A percentile compares a stretch with the other conserved stretches of the same genome.
Evolutionary conservation across 2,329 filamentous ascomycete species (phyloP).

Genomic region (Xylariaceae sp.): DNA sequence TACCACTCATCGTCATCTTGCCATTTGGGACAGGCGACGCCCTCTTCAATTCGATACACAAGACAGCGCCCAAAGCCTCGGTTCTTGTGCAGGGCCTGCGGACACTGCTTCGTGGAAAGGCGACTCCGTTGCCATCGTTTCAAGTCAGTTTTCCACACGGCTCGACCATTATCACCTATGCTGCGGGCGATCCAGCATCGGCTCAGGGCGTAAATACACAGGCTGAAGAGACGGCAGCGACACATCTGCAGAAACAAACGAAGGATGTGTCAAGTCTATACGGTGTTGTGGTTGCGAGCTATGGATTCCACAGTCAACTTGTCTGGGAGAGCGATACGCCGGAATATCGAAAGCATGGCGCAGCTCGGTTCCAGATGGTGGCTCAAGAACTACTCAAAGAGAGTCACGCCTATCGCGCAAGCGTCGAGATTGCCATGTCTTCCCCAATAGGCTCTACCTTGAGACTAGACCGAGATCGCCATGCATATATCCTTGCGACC

Average conservation of each 20-base stretch:
- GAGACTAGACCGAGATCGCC: constrained; percentile 38
- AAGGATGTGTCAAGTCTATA: constrained; percentile 47
- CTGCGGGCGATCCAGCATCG: constrained; percentile 14
- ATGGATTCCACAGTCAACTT: constrained; percentile 84
- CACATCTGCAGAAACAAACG: constrained; percentile 28
- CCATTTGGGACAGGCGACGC: constrained; percentile 67
- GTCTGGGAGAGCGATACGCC: constrained; percentile 89
- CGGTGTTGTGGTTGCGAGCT: constrained; percentile 83
- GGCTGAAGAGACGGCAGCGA: not conserved
- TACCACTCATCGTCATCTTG: constrained; percentile 51
- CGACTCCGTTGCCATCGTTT: constrained; percentile 60
- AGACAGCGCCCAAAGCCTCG: constrained; percentile 43
- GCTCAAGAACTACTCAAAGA: constrained; percentile 68
- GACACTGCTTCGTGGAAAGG: constrained; percentile 57
- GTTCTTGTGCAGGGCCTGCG: constrained; percentile 50
- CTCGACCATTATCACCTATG: constrained; percentile 46
- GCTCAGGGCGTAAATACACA: not conserved
- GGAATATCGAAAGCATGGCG: constrained; percentile 74
- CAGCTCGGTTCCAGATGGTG: constrained; percentile 79
- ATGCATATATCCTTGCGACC: constrained; percentile 75
- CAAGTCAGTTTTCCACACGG: constrained; percentile 59
- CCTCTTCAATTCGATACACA: constrained; percentile 61
- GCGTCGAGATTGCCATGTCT: constrained; percentile 34
- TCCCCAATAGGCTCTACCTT: not conserved
- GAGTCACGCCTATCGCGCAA: constrained; percentile 49